Conservation (phyloP, 1,284 basidiomycete genomes). For the Ganoderma multipileum region DNA sequence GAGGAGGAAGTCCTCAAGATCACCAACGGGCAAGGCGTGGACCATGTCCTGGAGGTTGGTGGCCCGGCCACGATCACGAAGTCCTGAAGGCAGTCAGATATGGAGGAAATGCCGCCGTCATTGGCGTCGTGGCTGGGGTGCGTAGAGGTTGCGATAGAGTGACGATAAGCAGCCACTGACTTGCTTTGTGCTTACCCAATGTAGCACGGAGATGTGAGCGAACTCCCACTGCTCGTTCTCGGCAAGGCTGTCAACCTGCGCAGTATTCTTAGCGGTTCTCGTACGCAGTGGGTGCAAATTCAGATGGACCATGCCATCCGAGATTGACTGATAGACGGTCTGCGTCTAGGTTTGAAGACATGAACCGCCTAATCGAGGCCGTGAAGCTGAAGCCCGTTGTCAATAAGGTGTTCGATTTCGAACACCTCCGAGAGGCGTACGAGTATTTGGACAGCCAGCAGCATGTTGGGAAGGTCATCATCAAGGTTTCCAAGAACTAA, state of each 20-base stretch:
- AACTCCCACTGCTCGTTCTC: slow-evolving; percentile 30
- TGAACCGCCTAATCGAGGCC: slow-evolving; percentile 45
- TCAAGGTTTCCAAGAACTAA: not conserved
- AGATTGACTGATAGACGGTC: not conserved
- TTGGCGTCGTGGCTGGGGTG: slow-evolving; percentile 46
- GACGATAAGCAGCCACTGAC: not conserved
- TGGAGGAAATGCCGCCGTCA: slow-evolving; percentile 47
- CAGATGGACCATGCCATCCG: not conserved
- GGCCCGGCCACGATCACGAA: slow-evolving; percentile 49
- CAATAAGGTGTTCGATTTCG: slow-evolving; percentile 51
- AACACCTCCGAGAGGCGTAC: slow-evolving; percentile 46
- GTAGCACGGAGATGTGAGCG: slow-evolving; percentile 13
- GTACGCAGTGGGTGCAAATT: not conserved
- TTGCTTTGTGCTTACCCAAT: not conserved
- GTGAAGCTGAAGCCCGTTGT: slow-evolving; percentile 45
- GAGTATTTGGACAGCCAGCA: slow-evolving; percentile 43
- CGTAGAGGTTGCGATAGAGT: slow-evolving; percentile 13
- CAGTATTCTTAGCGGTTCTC: not conserved
- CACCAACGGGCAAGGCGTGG: slow-evolving; percentile 47
- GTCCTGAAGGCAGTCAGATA: slow-evolving; percentile 43
- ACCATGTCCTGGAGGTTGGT: slow-evolving; percentile 52
- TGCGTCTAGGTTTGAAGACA: slow-evolving; percentile 42
- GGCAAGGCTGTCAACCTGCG: slow-evolving; percentile 38
- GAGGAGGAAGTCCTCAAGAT: slow-evolving; percentile 43
- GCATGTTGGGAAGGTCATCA: slow-evolving; percentile 38